These are phyloP conservation scores for Aspergillus sp. DNA, from an alignment of 2,329 filamentous ascomycete genomes.

Conservation along the genomic window DNA sequence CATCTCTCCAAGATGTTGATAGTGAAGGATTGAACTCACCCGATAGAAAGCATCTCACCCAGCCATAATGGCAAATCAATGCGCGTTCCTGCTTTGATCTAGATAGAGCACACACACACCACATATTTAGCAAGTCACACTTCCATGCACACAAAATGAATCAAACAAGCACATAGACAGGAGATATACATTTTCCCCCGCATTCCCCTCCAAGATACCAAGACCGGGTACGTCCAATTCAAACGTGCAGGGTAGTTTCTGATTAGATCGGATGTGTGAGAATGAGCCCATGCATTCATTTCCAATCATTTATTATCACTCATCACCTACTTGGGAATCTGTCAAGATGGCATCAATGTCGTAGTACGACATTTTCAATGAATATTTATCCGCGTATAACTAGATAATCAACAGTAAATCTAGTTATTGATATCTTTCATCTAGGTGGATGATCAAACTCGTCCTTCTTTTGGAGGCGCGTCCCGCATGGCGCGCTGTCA, in stretches of 20 bases:
- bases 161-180: neutral
- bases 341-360: constrained; percentile 51
- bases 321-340: constrained; percentile 42
- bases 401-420: neutral
- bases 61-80: constrained; percentile 90
- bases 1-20: neutral
- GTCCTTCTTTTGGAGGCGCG: constrained; percentile 1
- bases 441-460: neutral
- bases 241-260: constrained; percentile 97
- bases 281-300: neutral
- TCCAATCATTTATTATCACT: neutral
- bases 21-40: constrained; percentile 36
- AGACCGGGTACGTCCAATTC: constrained; percentile 84
- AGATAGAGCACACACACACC: neutral
- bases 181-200: constrained; percentile 57
- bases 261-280: constrained; percentile 3
- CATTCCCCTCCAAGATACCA: constrained; percentile 85
- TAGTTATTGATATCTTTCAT: neutral
- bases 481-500: constrained; percentile 14
- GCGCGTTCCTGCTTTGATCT: constrained; percentile 78
- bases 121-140: neutral
- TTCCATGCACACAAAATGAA: neutral
- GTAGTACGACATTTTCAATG: constrained; percentile 46
- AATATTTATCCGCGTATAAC: neutral
- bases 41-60: constrained; percentile 74